Evolutionary conservation across 1,284 basidiomycete species (phyloP).

Genomic region (Cystobasidium sp.): DNA sequence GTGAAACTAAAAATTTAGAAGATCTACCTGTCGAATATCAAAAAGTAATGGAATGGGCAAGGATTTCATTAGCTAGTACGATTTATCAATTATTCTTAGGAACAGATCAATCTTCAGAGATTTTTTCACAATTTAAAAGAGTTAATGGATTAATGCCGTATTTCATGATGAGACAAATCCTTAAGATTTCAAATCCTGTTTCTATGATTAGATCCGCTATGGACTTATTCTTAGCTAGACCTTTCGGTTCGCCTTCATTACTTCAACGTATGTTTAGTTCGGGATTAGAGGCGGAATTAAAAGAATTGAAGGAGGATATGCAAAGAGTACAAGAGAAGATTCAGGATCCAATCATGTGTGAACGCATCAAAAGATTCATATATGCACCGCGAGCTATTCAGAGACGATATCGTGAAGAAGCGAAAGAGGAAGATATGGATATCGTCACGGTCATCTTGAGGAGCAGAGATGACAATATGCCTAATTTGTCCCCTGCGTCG

Average conservation of each 20-base stretch:
- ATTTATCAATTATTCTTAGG: slow-evolving; percentile 95
- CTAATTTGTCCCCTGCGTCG: slow-evolving; percentile 67
- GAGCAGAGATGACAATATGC: slow-evolving; percentile 71
- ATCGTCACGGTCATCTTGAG: slow-evolving; percentile 82
- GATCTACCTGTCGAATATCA: slow-evolving; percentile 83
- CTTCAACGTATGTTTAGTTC: slow-evolving; percentile 94
- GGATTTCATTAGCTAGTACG: slow-evolving; percentile 95
- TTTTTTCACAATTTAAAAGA: slow-evolving; percentile 83
- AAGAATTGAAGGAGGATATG: slow-evolving; percentile 80
- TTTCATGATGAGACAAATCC: slow-evolving; percentile 87
- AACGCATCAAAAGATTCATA: slow-evolving; percentile 84
- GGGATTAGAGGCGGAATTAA: slow-evolving; percentile 85
- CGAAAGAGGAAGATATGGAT: slow-evolving; percentile 77
- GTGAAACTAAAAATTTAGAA: slow-evolving; percentile 74
- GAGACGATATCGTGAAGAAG: slow-evolving; percentile 75
- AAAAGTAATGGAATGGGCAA: slow-evolving; percentile 92
- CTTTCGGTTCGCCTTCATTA: slow-evolving; percentile 90
- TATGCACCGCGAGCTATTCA: slow-evolving; percentile 87
- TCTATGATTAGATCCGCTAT: slow-evolving; percentile 91
- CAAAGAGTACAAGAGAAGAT: slow-evolving; percentile 83
- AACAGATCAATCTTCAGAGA: slow-evolving; percentile 88
- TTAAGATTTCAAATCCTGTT: slow-evolving; percentile 94
- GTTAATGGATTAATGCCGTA: slow-evolving; percentile 98
- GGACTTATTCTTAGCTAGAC: slow-evolving; percentile 96
- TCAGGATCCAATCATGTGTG: slow-evolving; percentile 82